phyloP scores from a whole-genome alignment of 2,329 filamentous ascomycete genomes.

The Fusarium vanettenii region DNA sequence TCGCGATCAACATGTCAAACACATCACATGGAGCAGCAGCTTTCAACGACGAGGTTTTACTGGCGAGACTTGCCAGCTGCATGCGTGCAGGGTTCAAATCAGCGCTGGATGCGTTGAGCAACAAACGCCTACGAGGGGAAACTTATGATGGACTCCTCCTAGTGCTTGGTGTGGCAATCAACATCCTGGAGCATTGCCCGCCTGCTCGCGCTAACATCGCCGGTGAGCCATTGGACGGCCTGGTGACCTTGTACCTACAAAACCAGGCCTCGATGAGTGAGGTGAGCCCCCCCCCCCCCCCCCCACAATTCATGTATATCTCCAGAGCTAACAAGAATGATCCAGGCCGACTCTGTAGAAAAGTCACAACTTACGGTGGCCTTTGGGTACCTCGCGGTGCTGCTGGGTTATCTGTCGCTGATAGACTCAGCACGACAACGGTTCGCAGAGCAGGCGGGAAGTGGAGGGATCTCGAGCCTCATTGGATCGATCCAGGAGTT shows the following conservation, averaged over 20 bases:
- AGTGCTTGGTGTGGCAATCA: conserved; percentile 85
- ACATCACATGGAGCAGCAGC: conserved; percentile 78
- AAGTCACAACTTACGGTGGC: conserved; percentile 85
- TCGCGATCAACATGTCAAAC: conserved; percentile 89
- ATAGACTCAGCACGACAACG: conserved; percentile 56
- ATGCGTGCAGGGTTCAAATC: conserved; percentile 64
- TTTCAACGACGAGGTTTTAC: conserved; percentile 72
- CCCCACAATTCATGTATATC: neutral
- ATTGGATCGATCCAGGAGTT: conserved; percentile 67
- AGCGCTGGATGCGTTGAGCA: conserved; percentile 60
- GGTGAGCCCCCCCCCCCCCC: conserved; percentile 55
- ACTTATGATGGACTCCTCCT: conserved; percentile 79
- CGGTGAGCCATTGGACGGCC: conserved; percentile 61
- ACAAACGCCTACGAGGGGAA: conserved; percentile 60
- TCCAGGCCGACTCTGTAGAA: conserved; percentile 75
- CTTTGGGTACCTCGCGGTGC: conserved; percentile 85
- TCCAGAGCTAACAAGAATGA: conserved; percentile 13
- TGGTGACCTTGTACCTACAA: conserved; percentile 75
- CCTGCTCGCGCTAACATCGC: conserved; percentile 62
- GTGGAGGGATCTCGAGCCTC: conserved; percentile 58
- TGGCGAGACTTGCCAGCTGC: conserved; percentile 59
- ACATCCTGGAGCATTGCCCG: conserved; percentile 83
- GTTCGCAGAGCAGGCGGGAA: conserved; percentile 56
- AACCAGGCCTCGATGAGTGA: conserved; percentile 74
- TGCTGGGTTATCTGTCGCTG: conserved; percentile 84